Percentiles rank a stretch among this genome's conserved stretches.
Conservation (phyloP, 139 green algal genomes). For the Trebouxia sp. region DNA sequence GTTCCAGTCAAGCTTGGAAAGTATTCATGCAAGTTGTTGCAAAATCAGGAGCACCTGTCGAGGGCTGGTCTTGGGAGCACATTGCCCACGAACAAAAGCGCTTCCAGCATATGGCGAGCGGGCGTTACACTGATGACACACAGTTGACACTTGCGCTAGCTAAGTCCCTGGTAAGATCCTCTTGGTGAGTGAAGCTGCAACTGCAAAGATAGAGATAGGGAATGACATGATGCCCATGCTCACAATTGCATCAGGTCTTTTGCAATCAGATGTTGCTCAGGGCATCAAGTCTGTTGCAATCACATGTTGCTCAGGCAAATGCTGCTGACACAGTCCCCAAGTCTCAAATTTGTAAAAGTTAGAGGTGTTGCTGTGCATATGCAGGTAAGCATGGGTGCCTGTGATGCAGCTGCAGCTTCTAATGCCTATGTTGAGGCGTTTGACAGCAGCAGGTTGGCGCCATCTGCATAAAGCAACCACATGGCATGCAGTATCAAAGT, state of each 20-base stretch:
- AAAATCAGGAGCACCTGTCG: conserved; percentile 1
- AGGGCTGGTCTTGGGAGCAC: background rate
- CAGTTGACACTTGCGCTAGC: conserved; percentile 49
- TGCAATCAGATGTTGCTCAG: background rate
- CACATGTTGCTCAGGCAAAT: no score
- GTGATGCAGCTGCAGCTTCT: conserved; percentile 7
- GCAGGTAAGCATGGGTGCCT: background rate
- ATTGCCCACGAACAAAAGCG: background rate
- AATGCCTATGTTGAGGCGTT: background rate
- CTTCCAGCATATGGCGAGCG: background rate
- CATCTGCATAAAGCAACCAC: background rate
- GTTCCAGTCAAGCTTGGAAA: no score
- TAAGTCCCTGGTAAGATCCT: conserved; percentile 33
- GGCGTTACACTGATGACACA: conserved; percentile 49
- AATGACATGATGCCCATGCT: background rate
- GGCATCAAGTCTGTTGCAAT: background rate
- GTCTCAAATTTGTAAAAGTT: no score
- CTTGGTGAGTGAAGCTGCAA: background rate
- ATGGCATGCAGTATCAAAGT: background rate
- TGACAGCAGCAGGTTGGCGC: background rate
- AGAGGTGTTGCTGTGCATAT: background rate
- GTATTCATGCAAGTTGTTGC: background rate
- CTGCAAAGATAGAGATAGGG: background rate
- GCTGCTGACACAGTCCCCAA: no score
- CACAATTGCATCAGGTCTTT: background rate